Conservation (phyloP, 1,139 yeast genomes). For the Zhuliangozyma parablackwelliae region DNA sequence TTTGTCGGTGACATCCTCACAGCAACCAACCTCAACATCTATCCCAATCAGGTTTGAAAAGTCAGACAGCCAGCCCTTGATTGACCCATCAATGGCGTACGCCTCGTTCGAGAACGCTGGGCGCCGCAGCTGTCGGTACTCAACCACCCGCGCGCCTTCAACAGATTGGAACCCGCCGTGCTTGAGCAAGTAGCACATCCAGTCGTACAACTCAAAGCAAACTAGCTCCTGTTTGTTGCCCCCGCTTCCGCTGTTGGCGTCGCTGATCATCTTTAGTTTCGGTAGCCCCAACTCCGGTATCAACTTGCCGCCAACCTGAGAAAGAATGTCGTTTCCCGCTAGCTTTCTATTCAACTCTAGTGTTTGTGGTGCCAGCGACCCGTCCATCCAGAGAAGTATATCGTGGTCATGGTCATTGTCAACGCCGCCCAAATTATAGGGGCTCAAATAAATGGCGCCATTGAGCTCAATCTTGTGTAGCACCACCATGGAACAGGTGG, state of each 20-base stretch:
- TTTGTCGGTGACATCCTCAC: conserved; percentile 10
- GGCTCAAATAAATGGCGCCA: conserved; percentile 17
- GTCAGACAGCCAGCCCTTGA: conserved; percentile 47
- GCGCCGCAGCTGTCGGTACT: no score
- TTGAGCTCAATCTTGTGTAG: conserved; percentile 12
- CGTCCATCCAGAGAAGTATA: conserved; percentile 59
- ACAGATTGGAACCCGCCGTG: conserved; percentile 18
- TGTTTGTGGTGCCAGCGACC: conserved; percentile 32
- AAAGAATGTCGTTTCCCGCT: conserved; percentile 9
- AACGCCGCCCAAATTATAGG: conserved; percentile 13
- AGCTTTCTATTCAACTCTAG: conserved; percentile 21
- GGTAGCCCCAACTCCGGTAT: conserved; percentile 58
- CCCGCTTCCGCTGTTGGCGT: conserved; percentile 13
- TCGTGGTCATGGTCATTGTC: conserved; percentile 23
- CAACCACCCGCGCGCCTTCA: conserved; percentile 1
- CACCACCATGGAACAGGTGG: conserved; percentile 55
- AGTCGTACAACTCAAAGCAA: conserved; percentile 52
- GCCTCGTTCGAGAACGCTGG: conserved; percentile 9
- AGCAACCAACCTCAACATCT: conserved; percentile 13
- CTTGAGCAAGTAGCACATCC: conserved; percentile 35
- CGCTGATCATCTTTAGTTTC: conserved; percentile 38
- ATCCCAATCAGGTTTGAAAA: conserved; percentile 14
- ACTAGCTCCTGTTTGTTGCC: conserved; percentile 17
- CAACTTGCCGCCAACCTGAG: conserved; percentile 41
- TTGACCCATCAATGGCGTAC: conserved; percentile 49